Evolutionary conservation across 1,139 yeast genomes (phyloP).

Genomic region (Candida tunisiensis): DNA sequence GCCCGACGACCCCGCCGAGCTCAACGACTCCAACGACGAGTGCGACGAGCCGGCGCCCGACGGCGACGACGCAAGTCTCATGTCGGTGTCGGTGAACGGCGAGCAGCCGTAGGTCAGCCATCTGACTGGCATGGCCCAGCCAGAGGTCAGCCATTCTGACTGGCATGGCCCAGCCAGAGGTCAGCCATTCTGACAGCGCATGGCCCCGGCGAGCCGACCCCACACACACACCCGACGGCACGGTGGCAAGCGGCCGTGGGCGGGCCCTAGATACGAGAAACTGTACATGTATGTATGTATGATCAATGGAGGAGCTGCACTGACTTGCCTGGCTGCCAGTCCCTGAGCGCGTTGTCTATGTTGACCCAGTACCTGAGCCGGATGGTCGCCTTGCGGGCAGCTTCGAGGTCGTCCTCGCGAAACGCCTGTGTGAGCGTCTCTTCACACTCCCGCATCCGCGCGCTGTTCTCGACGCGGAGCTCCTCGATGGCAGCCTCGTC

Average conservation of each 20-base stretch:
- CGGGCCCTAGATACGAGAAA: not conserved
- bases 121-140: too few species aligned
- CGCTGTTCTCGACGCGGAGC: constrained; percentile 37
- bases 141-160: too few species aligned
- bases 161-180: too few species aligned
- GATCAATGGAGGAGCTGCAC: too few species aligned
- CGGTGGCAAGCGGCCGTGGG: not conserved
- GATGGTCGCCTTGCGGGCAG: constrained; percentile 50
- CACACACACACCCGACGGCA: too few species aligned
- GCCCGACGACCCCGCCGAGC: constrained; percentile 25
- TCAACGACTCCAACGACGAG: too few species aligned
- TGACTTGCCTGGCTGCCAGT: too few species aligned
- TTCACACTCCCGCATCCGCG: constrained; percentile 29
- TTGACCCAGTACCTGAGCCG: constrained; percentile 75
- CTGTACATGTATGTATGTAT: too few species aligned
- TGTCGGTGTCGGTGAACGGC: not conserved
- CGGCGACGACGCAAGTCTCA: constrained; percentile 7
- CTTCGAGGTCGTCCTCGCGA: constrained; percentile 27
- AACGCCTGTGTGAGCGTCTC: constrained; percentile 22
- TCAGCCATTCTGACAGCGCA: too few species aligned
- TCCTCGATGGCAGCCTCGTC: constrained; percentile 38
- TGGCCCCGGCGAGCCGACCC: too few species aligned
- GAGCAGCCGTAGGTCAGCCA: too few species aligned
- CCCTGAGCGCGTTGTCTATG: constrained; percentile 53
- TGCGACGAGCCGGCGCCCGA: constrained; percentile 9